Evolutionary conservation across 2,329 filamentous ascomycete species (phyloP).

Genomic region (Orbilia ellipsospora): DNA sequence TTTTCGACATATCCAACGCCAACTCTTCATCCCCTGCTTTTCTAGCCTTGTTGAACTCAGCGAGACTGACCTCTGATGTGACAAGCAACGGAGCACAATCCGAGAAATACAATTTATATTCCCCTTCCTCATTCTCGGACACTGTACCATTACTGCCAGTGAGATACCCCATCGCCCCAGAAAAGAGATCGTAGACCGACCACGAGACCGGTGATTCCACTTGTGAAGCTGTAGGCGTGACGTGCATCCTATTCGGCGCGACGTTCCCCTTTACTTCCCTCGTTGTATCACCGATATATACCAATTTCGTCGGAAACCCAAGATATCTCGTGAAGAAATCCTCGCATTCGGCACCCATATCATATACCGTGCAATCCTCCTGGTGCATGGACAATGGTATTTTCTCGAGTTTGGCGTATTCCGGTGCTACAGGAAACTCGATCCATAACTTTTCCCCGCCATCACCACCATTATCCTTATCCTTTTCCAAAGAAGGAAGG

Average conservation of each 20-base stretch:
- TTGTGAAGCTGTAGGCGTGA: constrained; percentile 41
- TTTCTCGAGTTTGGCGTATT: constrained; percentile 64
- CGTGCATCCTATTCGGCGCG: constrained; percentile 62
- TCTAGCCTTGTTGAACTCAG: constrained; percentile 72
- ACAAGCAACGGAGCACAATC: constrained; percentile 82
- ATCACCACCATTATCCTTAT: constrained; percentile 6
- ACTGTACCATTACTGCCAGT: constrained; percentile 25
- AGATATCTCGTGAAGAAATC: constrained; percentile 76
- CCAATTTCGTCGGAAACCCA: constrained; percentile 71
- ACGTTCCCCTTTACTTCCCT: constrained; percentile 73
- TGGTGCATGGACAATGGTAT: constrained; percentile 71
- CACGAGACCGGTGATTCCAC: constrained; percentile 9
- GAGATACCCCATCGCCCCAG: constrained; percentile 47
- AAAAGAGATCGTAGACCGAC: constrained; percentile 27
- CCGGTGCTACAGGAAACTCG: constrained; percentile 70
- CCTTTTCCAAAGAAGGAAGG: constrained; percentile 11
- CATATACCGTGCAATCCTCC: constrained; percentile 70
- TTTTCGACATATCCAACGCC: constrained; percentile 73
- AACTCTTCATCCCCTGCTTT: constrained; percentile 61
- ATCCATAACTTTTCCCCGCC: constrained; percentile 61
- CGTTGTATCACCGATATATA: constrained; percentile 73
- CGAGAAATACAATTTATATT: constrained; percentile 73
- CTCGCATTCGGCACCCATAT: constrained; percentile 70
- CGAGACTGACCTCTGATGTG: constrained; percentile 75
- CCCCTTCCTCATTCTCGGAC: constrained; percentile 56